These are phyloP conservation scores for Mycena albidolilacea DNA, from an alignment of 768 basidiomycete species.

Conservation along the genomic window DNA sequence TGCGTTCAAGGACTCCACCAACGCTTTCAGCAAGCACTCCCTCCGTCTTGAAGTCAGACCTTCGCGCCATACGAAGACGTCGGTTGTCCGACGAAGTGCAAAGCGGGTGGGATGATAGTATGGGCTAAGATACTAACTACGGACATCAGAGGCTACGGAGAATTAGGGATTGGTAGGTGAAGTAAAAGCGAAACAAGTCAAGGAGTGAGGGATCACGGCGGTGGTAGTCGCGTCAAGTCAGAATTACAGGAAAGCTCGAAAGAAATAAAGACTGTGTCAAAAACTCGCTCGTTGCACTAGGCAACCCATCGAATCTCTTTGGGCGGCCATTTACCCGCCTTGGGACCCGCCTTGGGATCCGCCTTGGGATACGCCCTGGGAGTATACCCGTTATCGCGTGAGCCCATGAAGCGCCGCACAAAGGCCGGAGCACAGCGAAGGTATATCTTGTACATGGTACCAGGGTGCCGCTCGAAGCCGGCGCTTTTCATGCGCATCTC, in stretches of 20 bases:
- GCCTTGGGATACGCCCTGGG: conserved; percentile 47
- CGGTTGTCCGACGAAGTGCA: neutral
- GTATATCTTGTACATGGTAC: conserved; percentile 31
- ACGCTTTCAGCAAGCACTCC: too few species aligned
- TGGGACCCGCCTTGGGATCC: conserved; percentile 47
- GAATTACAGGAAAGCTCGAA: neutral
- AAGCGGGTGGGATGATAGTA: neutral
- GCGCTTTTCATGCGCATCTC: conserved; percentile 67
- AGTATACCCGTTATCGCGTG: conserved; percentile 42
- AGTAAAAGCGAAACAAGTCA: conserved; percentile 5
- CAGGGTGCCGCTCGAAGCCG: conserved; percentile 45
- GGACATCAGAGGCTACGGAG: neutral
- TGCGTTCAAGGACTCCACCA: too few species aligned
- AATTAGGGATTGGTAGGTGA: neutral
- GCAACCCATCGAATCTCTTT: conserved; percentile 3
- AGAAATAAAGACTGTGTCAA: neutral
- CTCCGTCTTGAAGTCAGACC: too few species aligned
- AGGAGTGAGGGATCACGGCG: neutral
- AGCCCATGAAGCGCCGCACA: too few species aligned
- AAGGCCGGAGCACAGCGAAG: neutral
- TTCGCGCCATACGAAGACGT: neutral
- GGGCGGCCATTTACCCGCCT: neutral
- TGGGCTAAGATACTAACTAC: neutral
- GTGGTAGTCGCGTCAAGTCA: neutral
- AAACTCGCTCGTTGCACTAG: conserved; percentile 2